Evolutionary conservation across 805 yeast species (phyloP), one percentile per base, ranked within the genome.

Genomic region (Lipomyces chichibuensis): DNA sequence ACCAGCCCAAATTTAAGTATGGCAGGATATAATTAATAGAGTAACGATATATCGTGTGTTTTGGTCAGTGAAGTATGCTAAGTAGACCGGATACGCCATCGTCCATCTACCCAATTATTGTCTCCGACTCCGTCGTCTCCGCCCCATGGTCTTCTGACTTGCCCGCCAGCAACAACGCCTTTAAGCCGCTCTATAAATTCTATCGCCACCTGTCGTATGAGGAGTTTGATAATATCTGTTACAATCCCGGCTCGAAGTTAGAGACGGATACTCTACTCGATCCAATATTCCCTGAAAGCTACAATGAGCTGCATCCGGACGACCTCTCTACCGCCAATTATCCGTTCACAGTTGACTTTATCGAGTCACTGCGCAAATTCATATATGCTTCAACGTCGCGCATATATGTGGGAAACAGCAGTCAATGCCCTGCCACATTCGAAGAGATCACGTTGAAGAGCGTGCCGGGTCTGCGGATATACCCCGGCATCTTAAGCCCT

Each of bases 391-490:
- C 70, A 7, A 9, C 23, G 20, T 57, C 66, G 49, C 57, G 39
- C 25, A 56, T 62, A 23, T 52, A 29, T 35, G 57, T 25, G 8
- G 59, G 23, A 17, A 23, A 8, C 37, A 8, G 4, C 3, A 35
- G n/a, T 14, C 52, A 33, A 35, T 27, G 52, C 17, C 29, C 17
- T 7, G 35, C 52, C 23, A 57, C 23, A 32, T 25, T 17, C 3
- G n/a, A 7, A 13, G 63, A 65, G 27, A 65, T 76, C 71, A 71
- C 73, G 0, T 56, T 75, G 17, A 60, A 63, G 1, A 72, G 77
- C 37, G 70, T 80, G 6, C 81, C 82, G 0, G 83, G 83, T 0
- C 71, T 81, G 27, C 33, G 57, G 25, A 73, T 80, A 2, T 62
- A 75, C 32, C 70, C 77, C 5, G 66, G 69, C 1, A 46, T 72